Conservation (phyloP, 2,329 filamentous ascomycete species). For the Botrytis aclada region DNA sequence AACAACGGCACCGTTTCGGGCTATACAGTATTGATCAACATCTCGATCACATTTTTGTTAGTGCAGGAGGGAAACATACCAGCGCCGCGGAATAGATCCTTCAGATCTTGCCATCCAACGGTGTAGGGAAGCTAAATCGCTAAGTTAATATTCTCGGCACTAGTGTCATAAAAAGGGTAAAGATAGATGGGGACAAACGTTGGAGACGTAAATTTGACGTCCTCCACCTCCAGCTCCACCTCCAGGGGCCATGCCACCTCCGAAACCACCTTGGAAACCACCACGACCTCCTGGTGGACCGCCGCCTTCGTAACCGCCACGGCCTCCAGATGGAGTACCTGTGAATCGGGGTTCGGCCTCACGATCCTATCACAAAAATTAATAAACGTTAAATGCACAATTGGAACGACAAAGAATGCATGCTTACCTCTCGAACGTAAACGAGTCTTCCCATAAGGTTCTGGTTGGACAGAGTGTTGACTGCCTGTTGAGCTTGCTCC, state of each 20-base stretch:
- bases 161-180: conserved; percentile 33
- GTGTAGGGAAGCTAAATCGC: conserved; percentile 82
- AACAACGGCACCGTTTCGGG: conserved; percentile 73
- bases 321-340: conserved; percentile 59
- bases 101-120: conserved; percentile 97
- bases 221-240: conserved; percentile 63
- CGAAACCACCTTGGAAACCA: conserved; percentile 38
- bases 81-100: conserved; percentile 97
- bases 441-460: conserved; percentile 98
- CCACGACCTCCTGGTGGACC: conserved; percentile 18
- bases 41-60: conserved; percentile 29
- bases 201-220: conserved; percentile 94
- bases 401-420: neutral
- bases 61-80: conserved; percentile 58
- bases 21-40: conserved; percentile 39
- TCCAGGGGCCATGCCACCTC: conserved; percentile 45
- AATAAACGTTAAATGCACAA: neutral
- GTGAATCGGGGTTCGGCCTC: conserved; percentile 97
- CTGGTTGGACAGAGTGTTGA: conserved; percentile 97
- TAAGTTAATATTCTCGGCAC: conserved; percentile 39
- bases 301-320: conserved; percentile 52
- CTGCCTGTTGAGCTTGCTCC: conserved; percentile 97
- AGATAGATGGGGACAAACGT: conserved; percentile 69
- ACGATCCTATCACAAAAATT: conserved; percentile 65
- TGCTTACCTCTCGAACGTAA: conserved; percentile 89